phyloP scores from a whole-genome alignment of 345 rosid genomes.

The Pseudoturritis turrita region DNA sequence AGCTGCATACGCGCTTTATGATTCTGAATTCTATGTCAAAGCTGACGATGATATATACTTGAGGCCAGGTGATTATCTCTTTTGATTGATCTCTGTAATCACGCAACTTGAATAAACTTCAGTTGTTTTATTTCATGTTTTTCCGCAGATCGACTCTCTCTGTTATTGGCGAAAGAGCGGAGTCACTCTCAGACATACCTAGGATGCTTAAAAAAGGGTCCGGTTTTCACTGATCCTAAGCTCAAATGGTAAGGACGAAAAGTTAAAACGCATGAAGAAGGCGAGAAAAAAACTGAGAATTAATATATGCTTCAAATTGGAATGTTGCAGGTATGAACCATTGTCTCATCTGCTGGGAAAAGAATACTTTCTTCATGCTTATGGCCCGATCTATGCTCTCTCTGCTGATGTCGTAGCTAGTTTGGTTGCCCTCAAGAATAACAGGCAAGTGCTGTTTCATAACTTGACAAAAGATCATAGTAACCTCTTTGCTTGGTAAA shows the following conservation, averaged over 20 bases:
- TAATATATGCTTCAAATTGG: background rate
- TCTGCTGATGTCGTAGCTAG: constrained; percentile 79
- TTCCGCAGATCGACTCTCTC: constrained; percentile 63
- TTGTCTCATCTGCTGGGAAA: constrained; percentile 62
- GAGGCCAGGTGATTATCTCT: constrained; percentile 63
- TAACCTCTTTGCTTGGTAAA: background rate
- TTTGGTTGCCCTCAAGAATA: constrained; percentile 64
- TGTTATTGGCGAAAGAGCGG: constrained; percentile 73
- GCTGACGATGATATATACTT: constrained; percentile 86
- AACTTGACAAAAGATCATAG: background rate
- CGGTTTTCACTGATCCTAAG: constrained; percentile 75
- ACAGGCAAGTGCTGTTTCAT: constrained; percentile 52
- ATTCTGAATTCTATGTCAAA: constrained; percentile 77
- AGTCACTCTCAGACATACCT: constrained; percentile 69
- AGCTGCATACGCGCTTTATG: constrained; percentile 72
- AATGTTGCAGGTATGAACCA: constrained; percentile 74
- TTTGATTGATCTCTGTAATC: background rate
- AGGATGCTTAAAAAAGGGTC: constrained; percentile 95
- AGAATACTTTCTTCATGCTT: constrained; percentile 88
- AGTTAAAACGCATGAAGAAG: too few relatives aligned
- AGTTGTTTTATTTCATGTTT: background rate
- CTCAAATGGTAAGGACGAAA: constrained; percentile 62
- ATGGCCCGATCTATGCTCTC: constrained; percentile 90
- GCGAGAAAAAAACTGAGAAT: too few relatives aligned
- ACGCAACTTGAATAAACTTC: background rate